Base-by-base conservation (phyloP, 192 early-diverging fungal species). In the Powellomyces hirtus region DNA sequence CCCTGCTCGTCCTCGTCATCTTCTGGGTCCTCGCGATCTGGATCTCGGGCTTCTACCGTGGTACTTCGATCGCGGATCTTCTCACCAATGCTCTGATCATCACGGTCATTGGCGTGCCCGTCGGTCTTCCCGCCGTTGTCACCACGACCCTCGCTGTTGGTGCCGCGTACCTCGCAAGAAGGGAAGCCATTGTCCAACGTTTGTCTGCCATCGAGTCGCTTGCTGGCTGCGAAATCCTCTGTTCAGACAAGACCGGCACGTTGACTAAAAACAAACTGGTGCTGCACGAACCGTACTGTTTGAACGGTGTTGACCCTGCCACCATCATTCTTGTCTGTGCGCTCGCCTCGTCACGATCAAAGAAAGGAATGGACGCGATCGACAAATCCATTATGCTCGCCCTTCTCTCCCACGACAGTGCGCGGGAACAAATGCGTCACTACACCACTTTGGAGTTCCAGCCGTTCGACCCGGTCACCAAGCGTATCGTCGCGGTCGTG, bases 231-330 rank as follows among this genome's bases (percentile, higher is more conserved):
- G 86, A 78, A 52, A 84, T 89, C 18, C 70, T 88, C 45, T 84
- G 83, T 74, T 91, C 89, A 38, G 93, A 97, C 75, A 97, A 97
- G 77, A 95, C 95, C n/a, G 95, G 93, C 0, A 97, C 93, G 6
- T 73, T 97, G 34, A 97, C 95, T 16, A 79, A 85, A 64, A 86
- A 89, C 77, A 82, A 86, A 53, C 92, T 97, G 89, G 71, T 71
- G 4, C 51, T 70, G 8, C 24, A 62, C 46, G 60, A 70, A 18
- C 59, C 60, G 11, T 70, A 37, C 60, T 30, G 50, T 29, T 62
- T 63, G 68, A 33, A 49, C 22, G 59, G 36, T 7, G 67, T 50
- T 11, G 56, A 59, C 29, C 40, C 38, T 10, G 89, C 90, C 36
- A 75, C 84, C 31, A 68, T 92, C 50, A 79, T 92, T 50, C 77